phyloP scores from a whole-genome alignment of 1,139 yeast species.

The Candida sp. region DNA sequence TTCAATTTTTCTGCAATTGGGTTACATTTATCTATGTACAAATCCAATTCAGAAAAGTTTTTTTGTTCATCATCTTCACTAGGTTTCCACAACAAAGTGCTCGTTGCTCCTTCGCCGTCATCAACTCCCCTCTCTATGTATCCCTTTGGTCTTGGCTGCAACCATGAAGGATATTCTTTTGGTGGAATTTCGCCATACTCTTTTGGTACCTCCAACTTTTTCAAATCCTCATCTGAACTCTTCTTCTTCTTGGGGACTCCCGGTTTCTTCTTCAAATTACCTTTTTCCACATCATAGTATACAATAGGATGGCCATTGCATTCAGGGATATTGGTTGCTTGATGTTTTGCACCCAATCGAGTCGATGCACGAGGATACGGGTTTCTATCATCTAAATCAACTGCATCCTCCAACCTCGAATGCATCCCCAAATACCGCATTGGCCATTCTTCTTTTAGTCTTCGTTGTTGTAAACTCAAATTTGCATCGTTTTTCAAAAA shows the following conservation, averaged over 20 bases:
- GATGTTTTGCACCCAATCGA: constrained; percentile 72
- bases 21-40: constrained; percentile 52
- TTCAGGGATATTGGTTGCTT: constrained; percentile 63
- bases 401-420: constrained; percentile 72
- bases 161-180: constrained; percentile 65
- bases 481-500: constrained; percentile 45
- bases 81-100: constrained; percentile 65
- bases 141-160: constrained; percentile 76
- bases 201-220: constrained; percentile 44
- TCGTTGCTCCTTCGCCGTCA: constrained; percentile 50
- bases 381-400: constrained; percentile 70
- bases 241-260: constrained; percentile 15
- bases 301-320: constrained; percentile 59
- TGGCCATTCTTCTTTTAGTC: constrained; percentile 70
- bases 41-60: constrained; percentile 40
- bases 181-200: constrained; percentile 39
- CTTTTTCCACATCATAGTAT: constrained; percentile 53
- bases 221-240: constrained; percentile 13
- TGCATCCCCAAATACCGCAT: constrained; percentile 80
- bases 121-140: constrained; percentile 86
- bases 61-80: constrained; percentile 30
- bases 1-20: constrained; percentile 53
- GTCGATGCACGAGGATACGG: constrained; percentile 85
- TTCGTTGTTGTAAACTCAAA: constrained; percentile 42
- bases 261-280: constrained; percentile 13